Percentiles rank a stretch among this genome's conserved stretches.
Evolutionary conservation across 2,329 filamentous ascomycete genomes (phyloP).

Genomic region (Alternaria burnsii): DNA sequence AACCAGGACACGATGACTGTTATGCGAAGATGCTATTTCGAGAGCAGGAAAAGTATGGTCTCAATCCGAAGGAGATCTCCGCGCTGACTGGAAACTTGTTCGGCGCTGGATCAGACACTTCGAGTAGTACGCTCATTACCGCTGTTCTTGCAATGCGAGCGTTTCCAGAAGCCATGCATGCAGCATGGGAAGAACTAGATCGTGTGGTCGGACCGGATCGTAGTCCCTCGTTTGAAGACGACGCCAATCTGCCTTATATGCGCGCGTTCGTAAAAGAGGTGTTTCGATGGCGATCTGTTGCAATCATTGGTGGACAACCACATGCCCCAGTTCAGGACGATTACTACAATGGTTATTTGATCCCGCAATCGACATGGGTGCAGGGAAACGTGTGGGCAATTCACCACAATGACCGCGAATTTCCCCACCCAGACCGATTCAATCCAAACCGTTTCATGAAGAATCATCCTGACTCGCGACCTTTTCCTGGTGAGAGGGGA

Average conservation of each 20-base stretch:
- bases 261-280: slow-evolving; percentile 49
- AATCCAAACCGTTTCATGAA: slow-evolving; percentile 45
- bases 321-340: slow-evolving; percentile 48
- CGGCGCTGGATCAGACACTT: slow-evolving; percentile 47
- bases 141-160: slow-evolving; percentile 46
- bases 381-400: slow-evolving; percentile 55
- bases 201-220: slow-evolving; percentile 43
- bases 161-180: slow-evolving; percentile 41
- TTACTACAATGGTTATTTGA: slow-evolving; percentile 49
- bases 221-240: slow-evolving; percentile 47
- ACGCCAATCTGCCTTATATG: slow-evolving; percentile 49
- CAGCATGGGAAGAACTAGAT: slow-evolving; percentile 47
- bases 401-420: slow-evolving; percentile 50
- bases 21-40: slow-evolving; percentile 55
- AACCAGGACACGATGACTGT: slow-evolving; percentile 43
- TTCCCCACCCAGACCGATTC: slow-evolving; percentile 50
- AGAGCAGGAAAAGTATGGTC: slow-evolving; percentile 39
- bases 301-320: slow-evolving; percentile 48
- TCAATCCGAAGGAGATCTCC: slow-evolving; percentile 43
- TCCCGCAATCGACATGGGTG: slow-evolving; percentile 52
- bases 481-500: slow-evolving; percentile 56
- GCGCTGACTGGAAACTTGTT: slow-evolving; percentile 44
- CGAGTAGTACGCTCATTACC: slow-evolving; percentile 46
- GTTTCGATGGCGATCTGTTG: slow-evolving; percentile 47
- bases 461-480: slow-evolving; percentile 37